Base-by-base conservation (phyloP, 2,329 filamentous ascomycete genomes). In the Alternaria novae-zelandiae region DNA sequence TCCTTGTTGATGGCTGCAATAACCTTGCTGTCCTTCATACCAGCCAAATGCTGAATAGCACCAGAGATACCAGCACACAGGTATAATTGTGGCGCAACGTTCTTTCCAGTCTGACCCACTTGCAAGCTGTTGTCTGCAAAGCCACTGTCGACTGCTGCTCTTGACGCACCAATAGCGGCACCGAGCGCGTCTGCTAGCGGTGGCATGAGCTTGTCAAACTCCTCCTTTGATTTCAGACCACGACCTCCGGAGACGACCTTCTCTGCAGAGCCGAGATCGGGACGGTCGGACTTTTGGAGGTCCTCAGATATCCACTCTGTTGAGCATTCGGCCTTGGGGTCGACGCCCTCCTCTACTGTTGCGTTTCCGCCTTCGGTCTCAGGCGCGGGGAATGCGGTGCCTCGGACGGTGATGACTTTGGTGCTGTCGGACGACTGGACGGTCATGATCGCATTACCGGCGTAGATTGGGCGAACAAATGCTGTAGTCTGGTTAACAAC, bases 1-100 rank as follows among this genome's bases (percentile, higher is more conserved):
- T 99, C 96, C 85, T 99, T 99, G 86, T 99, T 99, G 78, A 99
- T 98, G 13, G 93, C 93, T 21, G 95, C 96, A 83, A 99, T 99
- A 63, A 99, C 96, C 85, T 99, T 99, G 85, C 94, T 97, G 79
- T 99, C 96, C 87, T 99, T 99, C 96, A 99, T 99, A 78, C 96
- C 96, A 30, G 96, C 96, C 82, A 99, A 82, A 85, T 99, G 96
- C 83, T 99, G 96, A 73, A 99, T 99, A 21, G 96, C 96, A 57
- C 96, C 96, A 9, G 93, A 97, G 73, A 99, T 98, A 77, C 96
- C 96, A 12, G 95, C 94, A 57, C 94, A 96, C 71, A 99, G 87
- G 80, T 99, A 99, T 65, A 99, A 85, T 81, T 99, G 91, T 63
- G 96, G 96, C 50, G 96, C 96, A 58, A 99, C 95, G 66, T 98